Conservation (phyloP, 768 basidiomycete species). For the Agrocybe chaxingu region DNA sequence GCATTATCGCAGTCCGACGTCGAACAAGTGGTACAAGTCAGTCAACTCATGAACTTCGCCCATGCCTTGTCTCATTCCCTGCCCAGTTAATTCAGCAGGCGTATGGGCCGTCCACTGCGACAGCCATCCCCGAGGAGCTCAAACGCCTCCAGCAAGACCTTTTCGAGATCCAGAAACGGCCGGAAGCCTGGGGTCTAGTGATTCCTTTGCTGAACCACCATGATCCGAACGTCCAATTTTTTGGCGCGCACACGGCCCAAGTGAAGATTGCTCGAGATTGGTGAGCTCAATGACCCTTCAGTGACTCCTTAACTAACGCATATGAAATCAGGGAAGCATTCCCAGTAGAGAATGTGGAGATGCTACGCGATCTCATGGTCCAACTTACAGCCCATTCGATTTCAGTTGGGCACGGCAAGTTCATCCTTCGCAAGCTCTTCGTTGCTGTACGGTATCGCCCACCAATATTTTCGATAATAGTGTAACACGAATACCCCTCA, state of each 20-base stretch:
- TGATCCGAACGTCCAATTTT: conserved; percentile 89
- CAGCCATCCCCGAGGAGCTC: conserved; percentile 54
- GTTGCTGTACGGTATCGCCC: conserved; percentile 61
- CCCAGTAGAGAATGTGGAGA: conserved; percentile 54
- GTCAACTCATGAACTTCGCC: conserved; percentile 25
- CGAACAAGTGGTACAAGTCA: conserved; percentile 58
- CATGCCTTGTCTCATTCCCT: conserved; percentile 20
- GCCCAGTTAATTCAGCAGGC: conserved; percentile 67
- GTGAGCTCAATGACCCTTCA: conserved; percentile 37
- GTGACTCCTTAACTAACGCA: conserved; percentile 3
- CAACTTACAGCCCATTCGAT: conserved; percentile 68
- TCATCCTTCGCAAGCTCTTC: conserved; percentile 84
- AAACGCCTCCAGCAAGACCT: conserved; percentile 68
- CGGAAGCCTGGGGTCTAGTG: conserved; percentile 83
- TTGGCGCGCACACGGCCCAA: conserved; percentile 90
- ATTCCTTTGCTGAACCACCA: conserved; percentile 68
- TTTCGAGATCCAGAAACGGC: conserved; percentile 71
- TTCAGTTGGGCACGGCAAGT: conserved; percentile 52
- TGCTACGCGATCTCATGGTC: conserved; percentile 65
- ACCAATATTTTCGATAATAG: conserved; percentile 4
- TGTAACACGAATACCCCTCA: conserved; percentile 20
- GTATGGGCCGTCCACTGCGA: conserved; percentile 48
- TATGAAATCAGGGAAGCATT: conserved; percentile 60
- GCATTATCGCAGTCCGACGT: conserved; percentile 48
- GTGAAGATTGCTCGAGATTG: conserved; percentile 94